These are phyloP conservation scores for Ramichloridium luteum DNA, from an alignment of 2,329 filamentous ascomycete genomes.

Conservation along the genomic window DNA sequence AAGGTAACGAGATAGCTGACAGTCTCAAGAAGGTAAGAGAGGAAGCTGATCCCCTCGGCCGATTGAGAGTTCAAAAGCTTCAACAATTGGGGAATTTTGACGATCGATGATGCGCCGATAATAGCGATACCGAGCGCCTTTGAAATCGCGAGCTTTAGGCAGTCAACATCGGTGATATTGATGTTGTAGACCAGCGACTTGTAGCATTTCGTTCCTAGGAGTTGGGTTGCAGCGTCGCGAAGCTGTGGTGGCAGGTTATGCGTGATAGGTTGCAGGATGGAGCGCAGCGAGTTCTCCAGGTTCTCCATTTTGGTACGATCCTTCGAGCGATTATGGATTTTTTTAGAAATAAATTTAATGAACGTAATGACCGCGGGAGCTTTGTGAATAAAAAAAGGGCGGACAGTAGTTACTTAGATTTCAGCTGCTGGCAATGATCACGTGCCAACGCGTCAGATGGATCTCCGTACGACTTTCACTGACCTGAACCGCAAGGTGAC, in stretches of 20 bases:
- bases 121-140: slow-evolving; percentile 91
- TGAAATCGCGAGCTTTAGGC: slow-evolving; percentile 79
- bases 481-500: no score
- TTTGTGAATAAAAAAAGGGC: no score
- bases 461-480: no score
- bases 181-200: slow-evolving; percentile 73
- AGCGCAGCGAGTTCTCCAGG: slow-evolving; percentile 32
- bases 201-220: slow-evolving; percentile 80
- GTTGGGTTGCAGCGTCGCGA: slow-evolving; percentile 59
- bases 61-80: slow-evolving; percentile 77
- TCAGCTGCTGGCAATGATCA: no score
- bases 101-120: slow-evolving; percentile 75
- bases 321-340: no score
- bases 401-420: no score
- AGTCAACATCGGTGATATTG: slow-evolving; percentile 62
- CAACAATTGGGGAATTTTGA: slow-evolving; percentile 94
- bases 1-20: slow-evolving; percentile 76
- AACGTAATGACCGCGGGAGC: no score
- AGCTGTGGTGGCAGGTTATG: slow-evolving; percentile 53
- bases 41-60: slow-evolving; percentile 72
- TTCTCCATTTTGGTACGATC: slow-evolving; percentile 36
- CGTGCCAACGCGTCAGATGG: no score
- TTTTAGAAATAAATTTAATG: no score
- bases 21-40: slow-evolving; percentile 88
- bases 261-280: slow-evolving; percentile 32